Evolutionary conservation across 1,139 yeast species (phyloP).

Genomic region (Saccharomyces hybrid): DNA sequence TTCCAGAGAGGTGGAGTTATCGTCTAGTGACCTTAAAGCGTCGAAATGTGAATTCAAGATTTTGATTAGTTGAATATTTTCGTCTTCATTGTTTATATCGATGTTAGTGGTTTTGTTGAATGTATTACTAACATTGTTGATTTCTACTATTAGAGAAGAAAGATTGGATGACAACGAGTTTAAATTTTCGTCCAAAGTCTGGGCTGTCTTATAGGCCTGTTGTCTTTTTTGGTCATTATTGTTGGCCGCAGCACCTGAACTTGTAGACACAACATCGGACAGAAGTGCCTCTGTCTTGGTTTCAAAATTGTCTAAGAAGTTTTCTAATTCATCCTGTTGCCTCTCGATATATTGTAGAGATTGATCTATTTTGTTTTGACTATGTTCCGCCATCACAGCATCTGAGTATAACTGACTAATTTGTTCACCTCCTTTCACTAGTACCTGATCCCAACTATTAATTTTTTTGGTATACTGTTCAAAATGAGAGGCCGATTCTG

Average conservation of each 20-base stretch:
- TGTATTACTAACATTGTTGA: constrained; percentile 78
- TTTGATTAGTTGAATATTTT: constrained; percentile 55
- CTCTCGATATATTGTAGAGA: constrained; percentile 76
- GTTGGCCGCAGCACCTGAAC: constrained; percentile 21
- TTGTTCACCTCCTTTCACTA: constrained; percentile 80
- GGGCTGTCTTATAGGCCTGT: constrained; percentile 84
- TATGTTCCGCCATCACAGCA: constrained; percentile 74
- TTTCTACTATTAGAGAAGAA: constrained; percentile 70
- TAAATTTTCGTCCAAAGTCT: constrained; percentile 72
- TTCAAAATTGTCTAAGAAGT: constrained; percentile 76
- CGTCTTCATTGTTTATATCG: constrained; percentile 29
- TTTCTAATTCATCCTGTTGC: constrained; percentile 88
- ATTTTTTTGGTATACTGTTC: constrained; percentile 70
- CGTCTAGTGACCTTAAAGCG: constrained; percentile 81
- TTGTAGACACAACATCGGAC: constrained; percentile 36
- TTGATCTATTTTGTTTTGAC: constrained; percentile 81
- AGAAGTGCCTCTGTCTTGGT: constrained; percentile 65
- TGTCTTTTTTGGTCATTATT: constrained; percentile 74
- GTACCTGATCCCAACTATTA: constrained; percentile 75
- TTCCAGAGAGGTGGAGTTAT: constrained; percentile 49
- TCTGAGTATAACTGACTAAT: constrained; percentile 73
- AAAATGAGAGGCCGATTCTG: constrained; percentile 66
- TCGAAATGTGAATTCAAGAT: constrained; percentile 83
- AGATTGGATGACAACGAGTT: constrained; percentile 71
- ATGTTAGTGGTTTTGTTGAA: constrained; percentile 59